Evolutionary conservation across 2,329 filamentous ascomycete genomes (phyloP).

Genomic region (Diaporthe citrichinensis): DNA sequence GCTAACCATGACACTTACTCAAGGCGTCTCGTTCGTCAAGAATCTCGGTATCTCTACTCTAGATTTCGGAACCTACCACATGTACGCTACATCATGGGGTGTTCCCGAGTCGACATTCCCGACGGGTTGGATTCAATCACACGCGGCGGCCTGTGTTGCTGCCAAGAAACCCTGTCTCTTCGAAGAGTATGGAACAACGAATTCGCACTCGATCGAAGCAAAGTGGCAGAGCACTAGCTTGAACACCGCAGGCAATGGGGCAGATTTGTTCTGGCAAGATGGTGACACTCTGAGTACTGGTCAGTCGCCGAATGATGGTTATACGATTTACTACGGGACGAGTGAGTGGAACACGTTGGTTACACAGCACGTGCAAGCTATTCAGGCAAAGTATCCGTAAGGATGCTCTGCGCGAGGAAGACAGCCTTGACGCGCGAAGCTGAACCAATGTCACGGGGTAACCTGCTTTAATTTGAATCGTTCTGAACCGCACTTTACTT

Average conservation of each 20-base stretch:
- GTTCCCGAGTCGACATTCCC: conserved; percentile 15
- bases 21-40: conserved; percentile 66
- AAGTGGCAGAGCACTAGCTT: conserved; percentile 9
- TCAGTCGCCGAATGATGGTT: conserved; percentile 38
- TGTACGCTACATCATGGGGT: conserved; percentile 49
- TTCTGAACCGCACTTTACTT: neutral
- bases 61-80: conserved; percentile 62
- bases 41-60: conserved; percentile 65
- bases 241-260: conserved; percentile 33
- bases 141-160: conserved; percentile 32
- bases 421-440: neutral
- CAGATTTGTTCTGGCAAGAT: conserved; percentile 39
- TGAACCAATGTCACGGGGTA: neutral
- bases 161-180: conserved; percentile 40
- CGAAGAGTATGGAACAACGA: conserved; percentile 34
- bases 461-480: too few relatives aligned
- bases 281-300: conserved; percentile 37
- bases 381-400: conserved; percentile 17
- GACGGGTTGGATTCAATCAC: conserved; percentile 37
- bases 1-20: conserved; percentile 62
- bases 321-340: conserved; percentile 37
- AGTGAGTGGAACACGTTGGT: conserved; percentile 39
- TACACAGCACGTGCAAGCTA: conserved; percentile 35
- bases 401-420: neutral
- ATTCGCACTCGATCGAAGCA: conserved; percentile 13